Evolutionary conservation across 306 rosid genomes (phyloP).

Genomic region (Arachis hypogaea): DNA sequence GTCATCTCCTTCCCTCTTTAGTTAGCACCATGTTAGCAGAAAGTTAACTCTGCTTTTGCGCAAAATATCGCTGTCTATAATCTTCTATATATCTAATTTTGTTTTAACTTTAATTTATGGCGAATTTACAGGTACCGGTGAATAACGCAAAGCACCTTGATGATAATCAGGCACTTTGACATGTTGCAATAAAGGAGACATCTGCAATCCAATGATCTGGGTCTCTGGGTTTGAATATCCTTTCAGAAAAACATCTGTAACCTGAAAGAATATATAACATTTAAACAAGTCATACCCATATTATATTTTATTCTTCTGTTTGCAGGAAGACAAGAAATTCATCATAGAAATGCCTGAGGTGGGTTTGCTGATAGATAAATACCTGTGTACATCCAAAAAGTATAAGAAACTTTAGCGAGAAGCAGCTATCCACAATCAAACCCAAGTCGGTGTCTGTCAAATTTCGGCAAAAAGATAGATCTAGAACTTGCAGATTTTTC

Average conservation of each 20-base stretch:
- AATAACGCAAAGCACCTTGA: conserved; percentile 49
- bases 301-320: conserved; percentile 1
- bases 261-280: conserved; percentile 44
- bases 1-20: conserved; percentile 9
- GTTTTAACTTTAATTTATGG: conserved; percentile 4
- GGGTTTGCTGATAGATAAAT: conserved; percentile 16
- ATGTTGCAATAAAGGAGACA: conserved; percentile 53
- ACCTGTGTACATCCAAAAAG: conserved; percentile 93
- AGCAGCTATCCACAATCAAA: conserved; percentile 77
- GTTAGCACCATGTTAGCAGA: conserved; percentile 32
- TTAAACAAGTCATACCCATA: background rate
- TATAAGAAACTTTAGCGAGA: conserved; percentile 63
- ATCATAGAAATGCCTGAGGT: background rate
- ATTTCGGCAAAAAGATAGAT: conserved; percentile 85
- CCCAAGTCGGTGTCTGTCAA: conserved; percentile 70
- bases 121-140: conserved; percentile 34
- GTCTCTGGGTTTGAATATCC: conserved; percentile 67
- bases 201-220: conserved; percentile 58
- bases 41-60: conserved; percentile 18
- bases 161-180: conserved; percentile 35
- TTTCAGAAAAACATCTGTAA: conserved; percentile 60
- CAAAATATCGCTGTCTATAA: conserved; percentile 4
- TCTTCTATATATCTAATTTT: conserved; percentile 9
- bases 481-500: conserved; percentile 66
- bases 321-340: conserved; percentile 1